Evolutionary conservation across 768 basidiomycete genomes (phyloP).

Genomic region (Amanita inopinata): DNA sequence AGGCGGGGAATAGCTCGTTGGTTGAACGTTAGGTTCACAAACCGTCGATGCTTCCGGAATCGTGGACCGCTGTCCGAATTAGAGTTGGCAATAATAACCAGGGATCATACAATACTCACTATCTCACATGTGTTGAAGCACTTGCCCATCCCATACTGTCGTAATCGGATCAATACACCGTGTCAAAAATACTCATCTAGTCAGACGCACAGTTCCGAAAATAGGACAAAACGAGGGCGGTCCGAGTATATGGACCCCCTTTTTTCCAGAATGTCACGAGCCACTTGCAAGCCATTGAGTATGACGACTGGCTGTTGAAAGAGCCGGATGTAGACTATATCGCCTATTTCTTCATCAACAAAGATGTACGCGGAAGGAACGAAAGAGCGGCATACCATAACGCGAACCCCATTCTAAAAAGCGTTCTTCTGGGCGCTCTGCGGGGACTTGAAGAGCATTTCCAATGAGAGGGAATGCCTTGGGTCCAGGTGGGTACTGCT

Average conservation of each 20-base stretch:
- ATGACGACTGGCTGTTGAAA: constrained; percentile 40
- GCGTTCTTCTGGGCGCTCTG: constrained; percentile 26
- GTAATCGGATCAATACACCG: constrained; percentile 8
- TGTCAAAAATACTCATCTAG: constrained; percentile 1
- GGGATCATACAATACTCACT: constrained; percentile 22
- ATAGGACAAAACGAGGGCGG: constrained; percentile 36
- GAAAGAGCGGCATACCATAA: constrained; percentile 28
- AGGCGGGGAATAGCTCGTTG: constrained; percentile 28
- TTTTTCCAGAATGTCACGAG: constrained; percentile 41
- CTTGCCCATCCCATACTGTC: constrained; percentile 39
- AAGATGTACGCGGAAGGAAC: not conserved
- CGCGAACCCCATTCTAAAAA: constrained; percentile 31
- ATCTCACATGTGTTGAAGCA: constrained; percentile 38
- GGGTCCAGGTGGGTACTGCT: constrained; percentile 38
- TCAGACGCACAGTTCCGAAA: constrained; percentile 34
- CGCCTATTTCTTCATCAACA: constrained; percentile 22
- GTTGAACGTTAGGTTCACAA: constrained; percentile 41
- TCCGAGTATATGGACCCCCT: constrained; percentile 47
- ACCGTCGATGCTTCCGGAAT: constrained; percentile 42
- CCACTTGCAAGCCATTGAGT: constrained; percentile 35
- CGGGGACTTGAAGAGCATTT: constrained; percentile 36
- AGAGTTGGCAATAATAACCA: not conserved
- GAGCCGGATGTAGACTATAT: constrained; percentile 30
- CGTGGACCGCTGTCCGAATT: constrained; percentile 30
- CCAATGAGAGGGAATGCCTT: constrained; percentile 35